Evolutionary conservation across 2,329 filamentous ascomycete species (phyloP), one percentile per base, ranked within the genome.

Genomic region (Cladosporium sp.): DNA sequence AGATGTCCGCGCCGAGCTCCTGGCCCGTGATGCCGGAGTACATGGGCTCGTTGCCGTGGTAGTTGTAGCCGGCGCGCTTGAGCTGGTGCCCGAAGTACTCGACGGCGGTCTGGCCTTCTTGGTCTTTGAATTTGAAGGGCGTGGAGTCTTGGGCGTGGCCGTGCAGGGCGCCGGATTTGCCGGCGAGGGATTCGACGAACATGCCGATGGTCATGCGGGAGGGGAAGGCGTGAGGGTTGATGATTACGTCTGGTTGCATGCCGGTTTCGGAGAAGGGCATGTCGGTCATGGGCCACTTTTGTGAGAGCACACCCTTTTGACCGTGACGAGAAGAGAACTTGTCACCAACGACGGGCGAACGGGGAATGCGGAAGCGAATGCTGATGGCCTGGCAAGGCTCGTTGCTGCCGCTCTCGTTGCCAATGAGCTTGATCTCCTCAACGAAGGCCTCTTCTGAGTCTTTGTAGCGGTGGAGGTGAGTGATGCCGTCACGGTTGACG

Each of bases 181-280:
- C 93, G 8, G 93, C 93, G 47, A 99, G 80, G 4, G 91, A 96
- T 75, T 99, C 93, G 65, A 99, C 84, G 71, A 99, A 97, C 89
- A 97, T 97, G 66, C 93, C 93, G 66, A 99, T 99, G 17, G 93
- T 99, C 93, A 99, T 99, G 72, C 93, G 91, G 40, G 92, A 97
- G 7, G 93, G 93, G 80, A 99, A 99, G 65, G 93, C 93, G 79
- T 99, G 93, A 36, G 93, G 93, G 74, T 99, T 99, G 78, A 99
- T 99, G 71, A 99, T 99, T 63, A 96, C 80, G 70, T 99, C 93
- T 8, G 93, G 93, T 65, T 96, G 91, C 54, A 99, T 97, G 48
- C 93, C 93, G 5, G 87, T 88, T 73, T 99, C 93, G 2, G 89
- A 90, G 72, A 97, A 99, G 3, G 93, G 93, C 88, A 99, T 93